Percentiles rank a stretch among this genome's conserved stretches.
These are phyloP conservation scores for Trifolium repens DNA, from an alignment of 306 rosid species.

Conservation along the genomic window DNA sequence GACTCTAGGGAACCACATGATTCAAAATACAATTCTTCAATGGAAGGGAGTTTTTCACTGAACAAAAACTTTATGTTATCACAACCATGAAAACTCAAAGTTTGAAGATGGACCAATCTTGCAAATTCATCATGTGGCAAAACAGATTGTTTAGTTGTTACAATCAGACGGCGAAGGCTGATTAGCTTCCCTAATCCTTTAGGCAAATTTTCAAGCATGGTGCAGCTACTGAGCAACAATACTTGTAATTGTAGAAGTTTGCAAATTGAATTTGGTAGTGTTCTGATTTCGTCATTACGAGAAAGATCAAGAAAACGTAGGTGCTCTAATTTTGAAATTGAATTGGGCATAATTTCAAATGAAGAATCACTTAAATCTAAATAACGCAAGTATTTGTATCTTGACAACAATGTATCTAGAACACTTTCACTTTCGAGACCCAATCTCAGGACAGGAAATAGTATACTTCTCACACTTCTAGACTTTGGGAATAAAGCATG, in stretches of 20 bases:
- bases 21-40: not conserved
- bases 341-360: not conserved
- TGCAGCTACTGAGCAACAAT: not conserved
- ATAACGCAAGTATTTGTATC: not conserved
- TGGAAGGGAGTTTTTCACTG: not conserved
- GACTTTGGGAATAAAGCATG: not conserved
- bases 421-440: not conserved
- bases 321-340: not conserved
- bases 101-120: slow-evolving; percentile 4
- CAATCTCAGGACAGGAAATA: not conserved
- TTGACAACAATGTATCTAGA: not conserved
- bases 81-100: not conserved
- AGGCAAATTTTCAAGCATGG: not conserved
- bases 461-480: not conserved
- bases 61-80: not conserved
- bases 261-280: not conserved
- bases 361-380: not conserved
- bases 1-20: not conserved
- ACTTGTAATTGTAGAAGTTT: not conserved
- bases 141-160: not conserved
- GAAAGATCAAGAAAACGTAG: not conserved
- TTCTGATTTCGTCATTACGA: not conserved
- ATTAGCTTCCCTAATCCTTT: not conserved
- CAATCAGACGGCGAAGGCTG: not conserved
- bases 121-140: not conserved